Evolutionary conservation across 495 filamentous ascomycete species (phyloP).

Genomic region (Letharia columbiana): DNA sequence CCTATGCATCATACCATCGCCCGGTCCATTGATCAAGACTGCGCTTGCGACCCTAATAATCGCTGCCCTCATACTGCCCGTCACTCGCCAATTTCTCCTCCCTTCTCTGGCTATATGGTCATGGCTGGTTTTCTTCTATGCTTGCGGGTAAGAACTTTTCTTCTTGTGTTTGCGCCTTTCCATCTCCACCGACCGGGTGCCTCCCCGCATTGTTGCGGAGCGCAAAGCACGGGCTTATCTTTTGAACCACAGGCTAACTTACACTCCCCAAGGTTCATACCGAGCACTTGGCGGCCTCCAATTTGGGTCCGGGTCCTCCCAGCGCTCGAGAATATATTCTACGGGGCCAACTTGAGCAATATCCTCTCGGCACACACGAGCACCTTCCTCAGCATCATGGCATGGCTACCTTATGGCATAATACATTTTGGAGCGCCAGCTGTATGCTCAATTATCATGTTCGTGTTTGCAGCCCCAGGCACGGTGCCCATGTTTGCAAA

Average conservation of each 20-base stretch:
- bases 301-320: constrained; percentile 94
- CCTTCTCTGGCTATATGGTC: constrained; percentile 75
- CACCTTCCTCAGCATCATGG: constrained; percentile 71
- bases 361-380: constrained; percentile 83
- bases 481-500: constrained; percentile 76
- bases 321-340: constrained; percentile 93
- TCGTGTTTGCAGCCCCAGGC: constrained; percentile 79
- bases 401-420: constrained; percentile 89
- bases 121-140: constrained; percentile 83
- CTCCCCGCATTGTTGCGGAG: background rate
- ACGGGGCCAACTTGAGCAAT: constrained; percentile 91
- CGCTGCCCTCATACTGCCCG: constrained; percentile 67
- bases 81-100: constrained; percentile 83
- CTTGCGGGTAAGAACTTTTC: constrained; percentile 64
- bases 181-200: background rate
- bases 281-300: constrained; percentile 71
- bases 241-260: constrained; percentile 14
- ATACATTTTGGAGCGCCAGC: constrained; percentile 78
- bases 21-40: constrained; percentile 64
- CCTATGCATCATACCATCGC: constrained; percentile 65
- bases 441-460: constrained; percentile 66
- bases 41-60: constrained; percentile 56
- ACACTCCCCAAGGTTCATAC: constrained; percentile 58
- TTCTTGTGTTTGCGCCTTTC: background rate
- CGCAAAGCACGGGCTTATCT: background rate